phyloP scores from a whole-genome alignment of 2,329 filamentous ascomycete genomes.

The Pseudofabraea citricarpa region DNA sequence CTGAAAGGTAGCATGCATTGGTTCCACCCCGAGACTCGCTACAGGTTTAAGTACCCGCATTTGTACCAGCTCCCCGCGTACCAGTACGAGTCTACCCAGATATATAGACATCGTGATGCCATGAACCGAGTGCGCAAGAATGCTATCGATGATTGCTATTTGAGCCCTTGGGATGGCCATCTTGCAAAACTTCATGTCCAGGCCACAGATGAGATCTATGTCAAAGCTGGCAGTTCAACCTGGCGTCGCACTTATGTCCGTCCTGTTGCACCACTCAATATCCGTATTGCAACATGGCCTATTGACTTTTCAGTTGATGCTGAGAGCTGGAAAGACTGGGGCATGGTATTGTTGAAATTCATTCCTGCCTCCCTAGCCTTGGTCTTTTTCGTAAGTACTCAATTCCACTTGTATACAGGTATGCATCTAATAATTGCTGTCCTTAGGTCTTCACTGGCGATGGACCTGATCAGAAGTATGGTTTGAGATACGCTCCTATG shows the following conservation, averaged over 20 bases:
- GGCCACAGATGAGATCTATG: slow-evolving; percentile 12
- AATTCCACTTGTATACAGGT: too few relatives aligned
- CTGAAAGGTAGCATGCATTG: too few relatives aligned
- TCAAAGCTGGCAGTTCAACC: slow-evolving; percentile 6
- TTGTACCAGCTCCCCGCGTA: slow-evolving; percentile 6
- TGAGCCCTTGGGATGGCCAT: slow-evolving; percentile 11
- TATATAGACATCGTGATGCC: slow-evolving; percentile 14
- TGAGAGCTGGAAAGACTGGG: neutral
- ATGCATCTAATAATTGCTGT: too few relatives aligned
- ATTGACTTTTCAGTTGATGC: neutral
- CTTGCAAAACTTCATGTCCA: slow-evolving; percentile 14
- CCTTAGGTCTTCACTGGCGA: too few relatives aligned
- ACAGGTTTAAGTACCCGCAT: slow-evolving; percentile 6
- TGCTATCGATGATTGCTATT: slow-evolving; percentile 11
- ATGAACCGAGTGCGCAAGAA: slow-evolving; percentile 8
- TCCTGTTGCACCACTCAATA: slow-evolving; percentile 4
- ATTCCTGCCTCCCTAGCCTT: slow-evolving; percentile 2
- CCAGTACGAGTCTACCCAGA: neutral
- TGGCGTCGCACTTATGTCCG: slow-evolving; percentile 16
- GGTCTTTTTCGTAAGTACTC: slow-evolving; percentile 4
- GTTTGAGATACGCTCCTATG: neutral
- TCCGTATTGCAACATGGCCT: neutral
- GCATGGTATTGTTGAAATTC: neutral
- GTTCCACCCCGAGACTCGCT: neutral
- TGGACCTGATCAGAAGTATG: too few relatives aligned